Base-by-base conservation (phyloP, 225 moss, liverwort and hornwort genomes). In the Pleurozium schreberi region DNA sequence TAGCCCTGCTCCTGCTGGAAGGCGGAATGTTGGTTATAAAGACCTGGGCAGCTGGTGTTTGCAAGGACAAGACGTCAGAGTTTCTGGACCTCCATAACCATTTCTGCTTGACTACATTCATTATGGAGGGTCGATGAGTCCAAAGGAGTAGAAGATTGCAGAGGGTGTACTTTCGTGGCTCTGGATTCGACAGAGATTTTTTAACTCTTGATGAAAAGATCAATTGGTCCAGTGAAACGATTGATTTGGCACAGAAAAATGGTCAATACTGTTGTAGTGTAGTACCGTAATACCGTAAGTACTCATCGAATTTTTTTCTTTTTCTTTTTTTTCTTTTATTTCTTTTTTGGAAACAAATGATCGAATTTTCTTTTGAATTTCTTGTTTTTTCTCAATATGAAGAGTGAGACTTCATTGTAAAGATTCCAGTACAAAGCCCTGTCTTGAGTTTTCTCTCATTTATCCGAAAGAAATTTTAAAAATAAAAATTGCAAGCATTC, bases 51-150 rank as follows among this genome's bases (percentile, higher is more conserved):
- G 74, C 84, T 62, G 75, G 36, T 81, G 21, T 33, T 53, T 47
- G 85, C 50, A 75, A 88, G 89, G 89, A 88, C 80, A 15, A 20
- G 62, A 83, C 34, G 69, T 74, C 86, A 85, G 52, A 65, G 73
- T 50, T 18, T 83, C 75, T 88, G 82, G 83, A 75, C 88, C 70
- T 45, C 82, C 74, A 84, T 75, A 75, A 88, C 90, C 74, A 74
- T 83, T 86, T 90, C 88, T 85, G 87, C 89, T 83, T 36, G 47
- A 61, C 88, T 17, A 25, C 82, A 92, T 92, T 91, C 85, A 91
- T 19, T 82, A 59, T 43, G 34, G 68, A 83, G 71, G 71, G 64
- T 85, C 65, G 74, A 80, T 83, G 65, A 58, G 79, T 86, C 86
- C 88, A 80, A 74, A 66, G 38, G 52, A 74, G 67, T 53, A 50